phyloP scores from a whole-genome alignment of 2,329 filamentous ascomycete species.

The Apiospora koreana region DNA sequence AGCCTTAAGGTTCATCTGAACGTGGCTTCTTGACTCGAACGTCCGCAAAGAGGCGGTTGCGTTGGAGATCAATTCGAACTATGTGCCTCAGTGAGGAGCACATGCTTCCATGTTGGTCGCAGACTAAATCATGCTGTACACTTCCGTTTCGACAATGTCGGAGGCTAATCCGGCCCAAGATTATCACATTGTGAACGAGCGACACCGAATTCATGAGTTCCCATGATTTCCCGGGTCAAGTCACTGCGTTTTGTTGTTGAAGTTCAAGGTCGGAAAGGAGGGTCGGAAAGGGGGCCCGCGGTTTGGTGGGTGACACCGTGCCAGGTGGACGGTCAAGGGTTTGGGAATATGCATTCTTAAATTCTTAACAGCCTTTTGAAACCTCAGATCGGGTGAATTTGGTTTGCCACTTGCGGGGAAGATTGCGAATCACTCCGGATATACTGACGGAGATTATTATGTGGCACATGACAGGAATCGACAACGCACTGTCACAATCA shows the following conservation, averaged over 20 bases:
- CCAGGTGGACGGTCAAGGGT: neutral
- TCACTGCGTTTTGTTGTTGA: neutral
- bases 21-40: neutral
- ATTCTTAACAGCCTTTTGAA: neutral
- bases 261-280: neutral
- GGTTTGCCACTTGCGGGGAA: neutral
- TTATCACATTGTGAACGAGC: neutral
- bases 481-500: too few relatives aligned
- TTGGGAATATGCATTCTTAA: neutral
- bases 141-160: neutral
- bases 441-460: too few relatives aligned
- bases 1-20: neutral
- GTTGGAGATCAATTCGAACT: neutral
- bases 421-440: neutral
- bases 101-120: neutral
- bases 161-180: neutral
- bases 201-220: neutral
- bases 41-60: neutral
- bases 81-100: neutral
- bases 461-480: too few relatives aligned
- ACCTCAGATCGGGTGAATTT: neutral
- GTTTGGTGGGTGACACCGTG: neutral
- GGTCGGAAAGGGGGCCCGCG: neutral
- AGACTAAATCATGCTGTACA: neutral
- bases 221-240: neutral